phyloP scores from a whole-genome alignment of 2,329 filamentous ascomycete species.

The Chaetomium olivaceum region DNA sequence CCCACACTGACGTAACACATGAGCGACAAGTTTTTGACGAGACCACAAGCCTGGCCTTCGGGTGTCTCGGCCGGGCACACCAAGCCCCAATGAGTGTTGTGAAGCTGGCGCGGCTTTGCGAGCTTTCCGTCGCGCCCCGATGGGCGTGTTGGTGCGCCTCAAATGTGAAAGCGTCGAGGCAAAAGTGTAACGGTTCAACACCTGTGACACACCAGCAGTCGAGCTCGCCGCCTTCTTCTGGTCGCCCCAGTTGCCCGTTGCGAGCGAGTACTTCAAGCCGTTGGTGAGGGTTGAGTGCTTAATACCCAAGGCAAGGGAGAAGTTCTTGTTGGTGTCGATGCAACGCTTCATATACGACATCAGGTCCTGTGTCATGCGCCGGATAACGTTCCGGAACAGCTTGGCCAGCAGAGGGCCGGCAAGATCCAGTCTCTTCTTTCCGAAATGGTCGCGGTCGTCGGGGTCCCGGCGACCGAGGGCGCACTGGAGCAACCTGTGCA shows the following conservation, averaged over 20 bases:
- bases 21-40: slow-evolving; percentile 95
- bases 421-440: slow-evolving; percentile 95
- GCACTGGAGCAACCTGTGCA: slow-evolving; percentile 91
- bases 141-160: slow-evolving; percentile 94
- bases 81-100: slow-evolving; percentile 98
- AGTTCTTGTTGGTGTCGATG: slow-evolving; percentile 84
- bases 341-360: slow-evolving; percentile 89
- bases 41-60: slow-evolving; percentile 95
- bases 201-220: slow-evolving; percentile 96
- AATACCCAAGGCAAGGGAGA: slow-evolving; percentile 86
- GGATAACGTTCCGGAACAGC: slow-evolving; percentile 88
- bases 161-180: slow-evolving; percentile 95
- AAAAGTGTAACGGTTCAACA: slow-evolving; percentile 96
- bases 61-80: slow-evolving; percentile 97
- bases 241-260: slow-evolving; percentile 98
- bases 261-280: slow-evolving; percentile 92
- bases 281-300: slow-evolving; percentile 90
- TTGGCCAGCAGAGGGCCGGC: slow-evolving; percentile 94
- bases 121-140: slow-evolving; percentile 95
- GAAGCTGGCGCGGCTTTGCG: slow-evolving; percentile 93
- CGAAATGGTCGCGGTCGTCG: slow-evolving; percentile 97
- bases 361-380: slow-evolving; percentile 87
- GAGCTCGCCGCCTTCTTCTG: slow-evolving; percentile 97
- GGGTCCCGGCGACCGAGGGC: slow-evolving; percentile 89
- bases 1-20: slow-evolving; percentile 99